Conservation (phyloP, 257 asterid genomes). For the Lycium barbarum region DNA sequence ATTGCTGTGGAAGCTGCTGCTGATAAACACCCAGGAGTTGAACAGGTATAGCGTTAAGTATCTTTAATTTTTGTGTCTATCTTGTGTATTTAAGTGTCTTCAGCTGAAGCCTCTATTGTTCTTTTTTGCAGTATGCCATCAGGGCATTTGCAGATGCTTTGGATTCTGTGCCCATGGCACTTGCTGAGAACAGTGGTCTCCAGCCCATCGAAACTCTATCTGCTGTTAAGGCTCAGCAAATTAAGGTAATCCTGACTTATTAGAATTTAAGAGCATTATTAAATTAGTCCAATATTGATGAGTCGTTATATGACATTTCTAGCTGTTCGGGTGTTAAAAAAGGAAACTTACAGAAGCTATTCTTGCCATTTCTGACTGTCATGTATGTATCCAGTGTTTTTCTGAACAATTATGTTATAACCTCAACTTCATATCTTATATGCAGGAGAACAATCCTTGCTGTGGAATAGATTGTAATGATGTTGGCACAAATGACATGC, state of each 20-base stretch:
- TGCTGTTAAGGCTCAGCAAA: conserved; percentile 90
- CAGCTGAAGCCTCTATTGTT: conserved; percentile 30
- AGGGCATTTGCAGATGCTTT: conserved; percentile 97
- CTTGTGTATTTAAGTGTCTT: neutral
- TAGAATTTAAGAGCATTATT: neutral
- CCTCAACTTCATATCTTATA: neutral
- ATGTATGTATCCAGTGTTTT: neutral
- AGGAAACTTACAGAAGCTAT: neutral
- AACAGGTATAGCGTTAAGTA: conserved; percentile 59
- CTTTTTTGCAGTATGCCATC: conserved; percentile 75
- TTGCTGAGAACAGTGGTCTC: conserved; percentile 95
- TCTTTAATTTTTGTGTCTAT: neutral
- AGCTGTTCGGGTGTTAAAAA: neutral
- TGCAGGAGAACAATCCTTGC: conserved; percentile 72
- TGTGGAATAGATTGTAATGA: conserved; percentile 91
- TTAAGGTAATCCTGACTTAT: conserved; percentile 58
- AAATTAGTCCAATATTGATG: neutral
- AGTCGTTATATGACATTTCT: neutral
- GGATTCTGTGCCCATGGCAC: conserved; percentile 97
- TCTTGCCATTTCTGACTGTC: neutral
- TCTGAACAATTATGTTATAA: neutral
- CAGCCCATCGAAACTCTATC: conserved; percentile 95
- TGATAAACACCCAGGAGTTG: conserved; percentile 96
- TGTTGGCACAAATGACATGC: conserved; percentile 88
- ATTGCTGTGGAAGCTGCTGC: conserved; percentile 98